phyloP scores from a whole-genome alignment of 139 green algal species.

The Gonium pectorale region DNA sequence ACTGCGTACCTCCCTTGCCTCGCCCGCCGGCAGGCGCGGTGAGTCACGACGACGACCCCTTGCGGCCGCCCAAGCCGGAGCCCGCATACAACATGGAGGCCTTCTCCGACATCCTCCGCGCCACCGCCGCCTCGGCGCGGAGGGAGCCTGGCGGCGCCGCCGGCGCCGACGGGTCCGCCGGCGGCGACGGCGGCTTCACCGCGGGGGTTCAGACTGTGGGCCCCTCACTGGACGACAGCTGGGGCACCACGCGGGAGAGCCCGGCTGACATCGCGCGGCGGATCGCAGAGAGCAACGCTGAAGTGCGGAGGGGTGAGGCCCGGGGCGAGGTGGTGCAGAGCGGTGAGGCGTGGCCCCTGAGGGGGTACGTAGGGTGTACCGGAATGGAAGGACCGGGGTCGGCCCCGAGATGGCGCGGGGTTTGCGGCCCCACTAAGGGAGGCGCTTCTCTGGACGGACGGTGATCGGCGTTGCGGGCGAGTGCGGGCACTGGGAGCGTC shows the following conservation, averaged over 20 bases:
- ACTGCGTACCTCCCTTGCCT: no score
- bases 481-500: background rate
- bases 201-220: conserved; percentile 30
- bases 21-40: no score
- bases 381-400: no score
- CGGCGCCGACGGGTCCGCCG: background rate
- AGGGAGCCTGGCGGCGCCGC: background rate
- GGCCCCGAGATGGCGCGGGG: no score
- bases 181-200: background rate
- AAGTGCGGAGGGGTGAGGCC: background rate
- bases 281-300: conserved; percentile 50
- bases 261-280: conserved; percentile 52
- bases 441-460: no score
- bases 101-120: conserved; percentile 45
- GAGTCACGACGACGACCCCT: background rate
- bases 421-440: no score
- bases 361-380: no score
- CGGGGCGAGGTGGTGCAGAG: background rate
- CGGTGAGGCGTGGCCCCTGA: background rate
- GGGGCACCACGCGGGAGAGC: conserved; percentile 48
- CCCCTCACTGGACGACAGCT: conserved; percentile 28
- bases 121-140: background rate
- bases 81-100: conserved; percentile 58
- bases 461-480: no score
- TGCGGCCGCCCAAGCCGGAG: background rate